A percentile compares a stretch with the other conserved stretches of the same genome.
These are phyloP conservation scores for Megacollybia platyphylla DNA, from an alignment of 1,284 basidiomycete species.

Conservation along the genomic window DNA sequence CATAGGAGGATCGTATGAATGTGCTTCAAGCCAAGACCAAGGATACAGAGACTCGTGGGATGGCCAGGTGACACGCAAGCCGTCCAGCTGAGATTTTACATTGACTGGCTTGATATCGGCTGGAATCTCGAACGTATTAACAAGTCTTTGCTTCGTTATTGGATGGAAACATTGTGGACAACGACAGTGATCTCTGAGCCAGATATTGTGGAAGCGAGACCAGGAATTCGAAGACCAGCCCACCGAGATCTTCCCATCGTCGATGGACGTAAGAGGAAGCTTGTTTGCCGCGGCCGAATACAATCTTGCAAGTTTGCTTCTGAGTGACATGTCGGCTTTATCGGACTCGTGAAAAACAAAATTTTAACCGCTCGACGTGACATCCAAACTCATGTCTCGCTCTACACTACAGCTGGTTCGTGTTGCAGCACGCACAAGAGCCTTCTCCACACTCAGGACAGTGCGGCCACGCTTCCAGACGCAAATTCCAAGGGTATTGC, in stretches of 20 bases:
- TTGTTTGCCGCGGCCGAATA: constrained; percentile 14
- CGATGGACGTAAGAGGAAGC: constrained; percentile 42
- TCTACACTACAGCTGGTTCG: constrained; percentile 46
- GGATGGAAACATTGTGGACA: constrained; percentile 83
- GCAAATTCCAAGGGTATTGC: no score
- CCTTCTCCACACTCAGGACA: no score
- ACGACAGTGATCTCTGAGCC: constrained; percentile 68
- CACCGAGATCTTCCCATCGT: constrained; percentile 47
- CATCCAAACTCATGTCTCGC: constrained; percentile 30
- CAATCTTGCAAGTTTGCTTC: no score
- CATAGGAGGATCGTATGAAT: constrained; percentile 63
- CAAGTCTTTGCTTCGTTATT: constrained; percentile 80
- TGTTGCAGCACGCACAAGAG: constrained; percentile 31
- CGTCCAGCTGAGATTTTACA: constrained; percentile 50
- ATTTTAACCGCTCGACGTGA: no score
- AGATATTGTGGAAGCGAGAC: constrained; percentile 52
- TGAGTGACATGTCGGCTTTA: no score
- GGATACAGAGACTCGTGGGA: constrained; percentile 73
- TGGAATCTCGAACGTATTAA: constrained; percentile 83
- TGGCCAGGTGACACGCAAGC: constrained; percentile 55
- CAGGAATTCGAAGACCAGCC: constrained; percentile 55
- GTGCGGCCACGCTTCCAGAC: no score
- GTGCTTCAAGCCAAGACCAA: constrained; percentile 70
- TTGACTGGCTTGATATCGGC: constrained; percentile 53
- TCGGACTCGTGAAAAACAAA: no score